Conservation (phyloP, 2,329 filamentous ascomycete genomes). For the Nigrospora oryzae region DNA sequence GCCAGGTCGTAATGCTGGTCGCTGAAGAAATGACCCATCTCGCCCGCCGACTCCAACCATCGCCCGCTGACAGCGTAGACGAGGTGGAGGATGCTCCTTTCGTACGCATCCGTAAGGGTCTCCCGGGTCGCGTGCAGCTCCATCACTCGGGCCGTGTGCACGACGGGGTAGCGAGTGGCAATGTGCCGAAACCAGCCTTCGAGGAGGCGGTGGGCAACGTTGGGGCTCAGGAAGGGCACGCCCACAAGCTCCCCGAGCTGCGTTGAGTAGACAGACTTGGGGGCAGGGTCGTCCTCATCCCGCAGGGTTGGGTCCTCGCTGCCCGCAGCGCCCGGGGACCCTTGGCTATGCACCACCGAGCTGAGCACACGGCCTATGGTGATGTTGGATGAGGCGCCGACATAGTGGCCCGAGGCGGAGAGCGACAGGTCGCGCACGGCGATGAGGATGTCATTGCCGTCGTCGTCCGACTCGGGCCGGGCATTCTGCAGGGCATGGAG, state of each 20-base stretch:
- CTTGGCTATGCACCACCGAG: conserved; percentile 18
- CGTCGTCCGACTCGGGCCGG: conserved; percentile 12
- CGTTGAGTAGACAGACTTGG: conserved; percentile 18
- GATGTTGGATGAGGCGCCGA: conserved; percentile 20
- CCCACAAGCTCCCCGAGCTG: conserved; percentile 13
- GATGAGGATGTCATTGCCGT: conserved; percentile 16
- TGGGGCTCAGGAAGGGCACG: conserved; percentile 14
- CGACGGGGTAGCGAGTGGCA: conserved; percentile 17
- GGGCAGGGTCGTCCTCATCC: conserved; percentile 15
- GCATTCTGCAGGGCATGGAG: conserved; percentile 6
- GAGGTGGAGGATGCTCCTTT: conserved; percentile 16
- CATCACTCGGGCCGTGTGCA: conserved; percentile 15
- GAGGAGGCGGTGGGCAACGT: conserved; percentile 15
- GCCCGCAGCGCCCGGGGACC: conserved; percentile 3
- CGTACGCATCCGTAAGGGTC: conserved; percentile 14
- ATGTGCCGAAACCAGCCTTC: conserved; percentile 21
- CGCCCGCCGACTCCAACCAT: conserved; percentile 21
- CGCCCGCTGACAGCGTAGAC: conserved; percentile 19
- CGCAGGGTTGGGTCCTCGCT: conserved; percentile 9
- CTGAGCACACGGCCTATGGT: conserved; percentile 21
- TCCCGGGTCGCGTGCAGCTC: conserved; percentile 17
- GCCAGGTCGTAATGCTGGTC: conserved; percentile 19
- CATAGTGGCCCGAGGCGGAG: conserved; percentile 19
- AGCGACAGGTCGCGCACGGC: conserved; percentile 19
- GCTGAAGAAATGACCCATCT: conserved; percentile 20